Evolutionary conservation across 805 yeast genomes (phyloP).

Genomic region (Candida qinlingensis): DNA sequence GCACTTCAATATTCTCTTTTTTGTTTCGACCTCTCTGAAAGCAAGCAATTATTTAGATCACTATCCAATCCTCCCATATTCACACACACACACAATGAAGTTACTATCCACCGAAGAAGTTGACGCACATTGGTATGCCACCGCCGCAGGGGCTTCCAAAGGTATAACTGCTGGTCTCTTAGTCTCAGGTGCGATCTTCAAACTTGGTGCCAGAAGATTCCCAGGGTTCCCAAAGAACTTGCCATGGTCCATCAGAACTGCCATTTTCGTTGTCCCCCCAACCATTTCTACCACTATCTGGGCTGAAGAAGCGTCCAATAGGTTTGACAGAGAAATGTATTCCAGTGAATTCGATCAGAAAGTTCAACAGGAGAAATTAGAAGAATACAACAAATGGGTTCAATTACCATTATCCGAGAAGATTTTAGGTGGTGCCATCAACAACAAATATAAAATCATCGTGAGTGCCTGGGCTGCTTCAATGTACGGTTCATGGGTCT

Average conservation of each 20-base stretch:
- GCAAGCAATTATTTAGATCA: neutral
- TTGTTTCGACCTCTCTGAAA: neutral
- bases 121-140: constrained; percentile 55
- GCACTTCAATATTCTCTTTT: neutral
- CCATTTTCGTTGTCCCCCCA: constrained; percentile 64
- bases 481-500: constrained; percentile 71
- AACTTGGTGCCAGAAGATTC: constrained; percentile 41
- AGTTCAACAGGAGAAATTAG: constrained; percentile 28
- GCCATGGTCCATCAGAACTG: constrained; percentile 59
- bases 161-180: constrained; percentile 55
- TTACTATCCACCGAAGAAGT: constrained; percentile 60
- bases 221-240: constrained; percentile 38
- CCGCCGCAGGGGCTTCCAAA: constrained; percentile 54
- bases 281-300: constrained; percentile 53
- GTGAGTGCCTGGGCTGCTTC: constrained; percentile 77
- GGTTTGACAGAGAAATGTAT: constrained; percentile 59
- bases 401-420: constrained; percentile 44
- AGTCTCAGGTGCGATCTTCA: constrained; percentile 50
- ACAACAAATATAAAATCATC: constrained; percentile 61
- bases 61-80: neutral
- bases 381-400: constrained; percentile 48
- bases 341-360: constrained; percentile 37
- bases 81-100: constrained; percentile 45
- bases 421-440: constrained; percentile 40
- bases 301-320: constrained; percentile 68